Base-by-base conservation (phyloP, 2,329 filamentous ascomycete species). In the Pseudocercospora cruenta region DNA sequence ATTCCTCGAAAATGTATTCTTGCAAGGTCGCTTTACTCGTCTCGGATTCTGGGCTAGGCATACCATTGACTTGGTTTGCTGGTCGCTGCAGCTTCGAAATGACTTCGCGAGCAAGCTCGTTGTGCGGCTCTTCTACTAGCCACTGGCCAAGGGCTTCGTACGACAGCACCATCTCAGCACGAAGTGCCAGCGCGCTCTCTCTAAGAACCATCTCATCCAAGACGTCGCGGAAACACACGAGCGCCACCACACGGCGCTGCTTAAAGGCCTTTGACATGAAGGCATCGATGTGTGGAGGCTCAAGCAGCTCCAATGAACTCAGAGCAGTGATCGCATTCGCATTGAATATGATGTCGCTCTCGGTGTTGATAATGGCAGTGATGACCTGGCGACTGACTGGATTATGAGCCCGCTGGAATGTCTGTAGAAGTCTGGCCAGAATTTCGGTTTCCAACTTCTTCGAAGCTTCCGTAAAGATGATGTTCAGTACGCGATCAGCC, bases 1-100 rank as follows among this genome's bases (percentile, higher is more conserved):
- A 99, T 80, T 99, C 95, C 51, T 94, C 93, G 74, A 99, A 97
- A 21, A 97, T 86, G 76, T 99, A 98, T 72, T 96, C 93, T 80
- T 96, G 88, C 77, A 97, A 93, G 68, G 96, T 92, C 68, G 89
- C 88, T 71, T 89, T 89, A 33, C 87, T 83, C 45, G 81, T 78
- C 16, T 83, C 80, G 57, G 87, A 85, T 58, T 87, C 85, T 64
- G 90, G 87, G 22, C 85, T 87, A 31, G 83, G 80, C 60, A 84
- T 78, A 62, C 84, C 78, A 70, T 84, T 83, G 81, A 86, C 80
- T 82, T 92, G 77, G 4, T 82, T 82, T 47, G 86, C 81, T 14
- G 84, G 82, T 60, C 83, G 82, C 69, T 87, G 85, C 59, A 91
- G 78, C 70, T 87, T 90, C 66, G 83, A 82, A 76, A 94, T 91